A percentile compares a stretch with the other conserved stretches of the same genome.
Evolutionary conservation across 2,329 filamentous ascomycete species (phyloP).

Genomic region (Thielaviopsis musarum): DNA sequence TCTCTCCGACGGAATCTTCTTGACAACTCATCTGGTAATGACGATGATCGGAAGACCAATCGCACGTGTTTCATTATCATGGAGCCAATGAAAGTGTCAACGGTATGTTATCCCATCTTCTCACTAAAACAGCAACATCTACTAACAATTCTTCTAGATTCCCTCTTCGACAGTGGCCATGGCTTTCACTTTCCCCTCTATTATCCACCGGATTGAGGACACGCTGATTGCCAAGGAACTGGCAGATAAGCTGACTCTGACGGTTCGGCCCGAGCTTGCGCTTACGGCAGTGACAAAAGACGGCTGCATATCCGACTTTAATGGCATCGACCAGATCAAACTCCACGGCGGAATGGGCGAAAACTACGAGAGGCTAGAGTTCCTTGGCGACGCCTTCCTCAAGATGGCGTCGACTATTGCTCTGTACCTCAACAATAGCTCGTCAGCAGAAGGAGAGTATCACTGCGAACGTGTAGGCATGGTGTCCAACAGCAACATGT

Average conservation of each 20-base stretch:
- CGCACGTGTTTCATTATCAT: constrained; percentile 50
- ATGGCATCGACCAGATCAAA: constrained; percentile 49
- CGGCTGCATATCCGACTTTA: constrained; percentile 66
- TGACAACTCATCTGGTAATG: constrained; percentile 44
- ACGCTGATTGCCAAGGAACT: constrained; percentile 67
- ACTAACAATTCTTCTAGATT: constrained; percentile 32
- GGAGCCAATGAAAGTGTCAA: constrained; percentile 60
- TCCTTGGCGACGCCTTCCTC: constrained; percentile 81
- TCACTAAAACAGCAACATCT: neutral
- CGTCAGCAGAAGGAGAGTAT: constrained; percentile 64
- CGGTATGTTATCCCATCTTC: constrained; percentile 32
- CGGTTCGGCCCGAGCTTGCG: constrained; percentile 50
- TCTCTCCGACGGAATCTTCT: constrained; percentile 70
- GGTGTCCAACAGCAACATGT: constrained; percentile 81
- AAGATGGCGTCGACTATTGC: constrained; percentile 93
- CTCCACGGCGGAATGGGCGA: constrained; percentile 75
- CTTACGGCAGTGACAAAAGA: constrained; percentile 89
- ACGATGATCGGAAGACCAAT: constrained; percentile 24
- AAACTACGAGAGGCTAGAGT: constrained; percentile 90
- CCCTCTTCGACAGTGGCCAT: constrained; percentile 53
- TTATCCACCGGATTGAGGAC: constrained; percentile 70
- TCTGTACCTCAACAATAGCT: constrained; percentile 59
- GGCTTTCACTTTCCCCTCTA: constrained; percentile 61
- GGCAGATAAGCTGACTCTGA: constrained; percentile 45
- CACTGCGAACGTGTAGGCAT: constrained; percentile 84